Percentiles rank a stretch among this genome's conserved stretches.
These are phyloP conservation scores for Chlorociboria aeruginascens DNA, from an alignment of 495 filamentous ascomycete species.

Conservation along the genomic window DNA sequence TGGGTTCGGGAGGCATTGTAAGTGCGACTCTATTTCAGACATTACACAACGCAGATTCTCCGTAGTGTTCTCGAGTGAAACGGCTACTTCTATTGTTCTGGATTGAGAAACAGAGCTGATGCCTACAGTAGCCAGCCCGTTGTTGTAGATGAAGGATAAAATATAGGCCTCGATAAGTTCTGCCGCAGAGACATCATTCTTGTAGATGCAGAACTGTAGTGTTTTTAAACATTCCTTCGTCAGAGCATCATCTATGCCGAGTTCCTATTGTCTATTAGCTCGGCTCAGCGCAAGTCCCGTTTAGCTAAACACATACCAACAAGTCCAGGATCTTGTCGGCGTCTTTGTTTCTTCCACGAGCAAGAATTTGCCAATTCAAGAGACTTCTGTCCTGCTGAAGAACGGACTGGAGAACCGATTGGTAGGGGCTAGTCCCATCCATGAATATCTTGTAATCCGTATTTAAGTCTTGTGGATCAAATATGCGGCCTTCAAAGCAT, in stretches of 20 bases:
- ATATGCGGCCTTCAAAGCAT: background rate
- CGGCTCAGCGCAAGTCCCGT: background rate
- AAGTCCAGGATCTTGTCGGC: slow-evolving; percentile 16
- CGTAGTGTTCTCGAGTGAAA: too few species aligned
- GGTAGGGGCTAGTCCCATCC: background rate
- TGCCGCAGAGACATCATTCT: background rate
- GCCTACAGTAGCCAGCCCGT: background rate
- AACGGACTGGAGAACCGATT: background rate
- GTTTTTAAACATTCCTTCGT: slow-evolving; percentile 12
- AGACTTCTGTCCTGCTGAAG: background rate
- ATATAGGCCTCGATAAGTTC: slow-evolving; percentile 16
- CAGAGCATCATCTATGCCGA: slow-evolving; percentile 13
- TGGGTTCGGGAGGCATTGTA: too few species aligned
- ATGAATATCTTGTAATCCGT: slow-evolving; percentile 11
- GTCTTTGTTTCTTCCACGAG: background rate
- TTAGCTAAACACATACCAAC: slow-evolving; percentile 8
- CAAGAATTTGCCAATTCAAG: slow-evolving; percentile 9
- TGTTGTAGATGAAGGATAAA: slow-evolving; percentile 12
- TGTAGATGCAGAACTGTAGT: slow-evolving; percentile 14
- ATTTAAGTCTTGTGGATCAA: slow-evolving; percentile 11
- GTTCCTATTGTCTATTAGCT: slow-evolving; percentile 7
- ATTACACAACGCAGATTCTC: too few species aligned
- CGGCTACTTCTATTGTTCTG: background rate
- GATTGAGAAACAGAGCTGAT: background rate
- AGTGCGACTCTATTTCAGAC: too few species aligned